These are phyloP conservation scores for Aspergillus indologenus DNA, from an alignment of 495 filamentous ascomycete genomes.

Conservation along the genomic window DNA sequence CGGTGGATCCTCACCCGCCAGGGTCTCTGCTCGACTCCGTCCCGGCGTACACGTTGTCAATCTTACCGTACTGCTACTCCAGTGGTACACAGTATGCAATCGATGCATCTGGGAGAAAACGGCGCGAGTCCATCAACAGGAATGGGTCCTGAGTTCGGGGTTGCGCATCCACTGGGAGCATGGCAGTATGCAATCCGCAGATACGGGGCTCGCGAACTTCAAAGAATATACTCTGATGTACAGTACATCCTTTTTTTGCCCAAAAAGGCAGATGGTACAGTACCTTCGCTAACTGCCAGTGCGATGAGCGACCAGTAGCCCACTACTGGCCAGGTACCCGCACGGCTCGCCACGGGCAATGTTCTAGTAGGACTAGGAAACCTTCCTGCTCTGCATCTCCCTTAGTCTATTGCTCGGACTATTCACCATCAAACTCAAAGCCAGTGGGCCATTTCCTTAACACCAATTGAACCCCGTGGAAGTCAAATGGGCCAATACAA, in stretches of 20 bases:
- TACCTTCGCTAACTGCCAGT: neutral
- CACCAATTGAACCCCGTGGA: neutral
- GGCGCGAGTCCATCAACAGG: neutral
- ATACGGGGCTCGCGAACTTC: neutral
- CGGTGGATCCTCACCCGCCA: neutral
- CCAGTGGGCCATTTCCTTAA: conserved; percentile 1
- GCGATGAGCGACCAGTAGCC: neutral
- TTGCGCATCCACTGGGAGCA: neutral
- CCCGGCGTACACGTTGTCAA: neutral
- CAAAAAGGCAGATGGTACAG: neutral
- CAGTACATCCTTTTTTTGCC: neutral
- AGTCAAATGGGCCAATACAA: conserved; percentile 10
- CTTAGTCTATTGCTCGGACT: neutral
- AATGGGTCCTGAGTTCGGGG: neutral
- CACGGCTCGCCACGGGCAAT: neutral
- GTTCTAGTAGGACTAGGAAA: neutral
- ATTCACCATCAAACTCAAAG: conserved; percentile 6
- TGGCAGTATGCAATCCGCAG: neutral
- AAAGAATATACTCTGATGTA: too few relatives aligned
- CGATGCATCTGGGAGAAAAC: neutral
- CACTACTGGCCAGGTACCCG: neutral
- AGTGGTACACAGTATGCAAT: neutral
- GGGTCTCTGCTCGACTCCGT: neutral
- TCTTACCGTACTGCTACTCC: neutral
- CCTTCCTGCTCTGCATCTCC: neutral